These are phyloP conservation scores for Omphalea diandra DNA, from an alignment of 441 rosid species.

Conservation along the genomic window DNA sequence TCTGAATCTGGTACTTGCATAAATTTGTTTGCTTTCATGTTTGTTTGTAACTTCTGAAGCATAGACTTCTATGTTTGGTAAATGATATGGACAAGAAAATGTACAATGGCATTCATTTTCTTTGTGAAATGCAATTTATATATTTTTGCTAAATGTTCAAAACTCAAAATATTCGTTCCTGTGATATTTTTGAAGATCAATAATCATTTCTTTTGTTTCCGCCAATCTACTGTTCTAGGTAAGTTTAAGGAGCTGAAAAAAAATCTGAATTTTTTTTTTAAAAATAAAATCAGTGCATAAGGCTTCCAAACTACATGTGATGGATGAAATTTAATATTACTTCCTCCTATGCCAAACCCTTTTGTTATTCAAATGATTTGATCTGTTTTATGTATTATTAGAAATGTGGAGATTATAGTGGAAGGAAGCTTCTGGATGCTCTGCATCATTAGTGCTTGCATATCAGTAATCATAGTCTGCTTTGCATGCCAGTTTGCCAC, in stretches of 20 bases:
- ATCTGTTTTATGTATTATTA: neutral
- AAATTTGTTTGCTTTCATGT: neutral
- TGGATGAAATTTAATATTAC: neutral
- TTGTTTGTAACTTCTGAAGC: neutral
- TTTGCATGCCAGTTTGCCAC: neutral
- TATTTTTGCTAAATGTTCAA: neutral
- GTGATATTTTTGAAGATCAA: neutral
- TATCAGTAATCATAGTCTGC: neutral
- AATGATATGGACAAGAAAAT: neutral
- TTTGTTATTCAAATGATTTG: neutral
- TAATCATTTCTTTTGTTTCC: neutral
- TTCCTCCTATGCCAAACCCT: neutral
- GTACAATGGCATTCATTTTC: neutral
- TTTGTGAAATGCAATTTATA: neutral
- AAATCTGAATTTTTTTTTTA: too few species aligned
- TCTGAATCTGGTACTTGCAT: constrained; percentile 48
- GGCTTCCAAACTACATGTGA: neutral
- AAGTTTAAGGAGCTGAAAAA: neutral
- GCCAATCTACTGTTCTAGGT: neutral
- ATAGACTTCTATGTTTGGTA: neutral
- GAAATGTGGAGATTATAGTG: neutral
- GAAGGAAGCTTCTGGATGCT: neutral
- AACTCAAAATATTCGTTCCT: neutral
- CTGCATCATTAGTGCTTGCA: neutral
- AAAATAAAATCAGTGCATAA: neutral